A percentile compares a stretch with the other conserved stretches of the same genome.
Conservation (phyloP, 768 basidiomycete genomes). For the Trametopsis cervina region DNA sequence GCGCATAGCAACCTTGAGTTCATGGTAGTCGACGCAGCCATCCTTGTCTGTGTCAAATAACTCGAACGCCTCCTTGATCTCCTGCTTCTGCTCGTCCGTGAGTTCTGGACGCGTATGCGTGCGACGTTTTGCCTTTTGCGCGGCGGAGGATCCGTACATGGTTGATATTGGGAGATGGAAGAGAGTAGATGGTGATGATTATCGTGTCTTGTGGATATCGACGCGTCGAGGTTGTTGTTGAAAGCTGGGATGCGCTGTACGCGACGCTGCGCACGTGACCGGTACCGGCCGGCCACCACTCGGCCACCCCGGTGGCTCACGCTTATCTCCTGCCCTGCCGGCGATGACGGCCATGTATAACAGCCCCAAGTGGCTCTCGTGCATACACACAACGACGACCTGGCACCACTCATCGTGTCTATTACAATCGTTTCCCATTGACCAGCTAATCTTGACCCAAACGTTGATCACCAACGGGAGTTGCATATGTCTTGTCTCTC, state of each 20-base stretch:
- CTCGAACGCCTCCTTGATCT: slow-evolving; percentile 98
- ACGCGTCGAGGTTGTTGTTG: slow-evolving; percentile 2
- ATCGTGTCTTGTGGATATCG: not conserved
- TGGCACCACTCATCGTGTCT: no score
- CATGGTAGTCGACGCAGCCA: slow-evolving; percentile 93
- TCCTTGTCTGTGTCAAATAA: slow-evolving; percentile 99
- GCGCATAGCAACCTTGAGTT: slow-evolving; percentile 97
- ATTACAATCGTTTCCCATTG: no score
- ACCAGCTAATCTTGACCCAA: no score
- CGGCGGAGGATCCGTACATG: slow-evolving; percentile 39
- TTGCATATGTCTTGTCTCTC: not conserved
- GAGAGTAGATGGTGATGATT: not conserved
- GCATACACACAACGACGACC: no score
- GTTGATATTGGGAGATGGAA: not conserved
- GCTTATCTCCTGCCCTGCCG: no score
- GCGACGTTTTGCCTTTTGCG: slow-evolving; percentile 68
- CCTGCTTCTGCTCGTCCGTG: slow-evolving; percentile 85
- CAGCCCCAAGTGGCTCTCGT: no score
- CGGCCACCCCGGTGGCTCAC: no score
- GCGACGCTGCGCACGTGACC: not conserved
- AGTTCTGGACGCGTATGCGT: slow-evolving; percentile 76
- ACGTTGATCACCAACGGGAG: no score
- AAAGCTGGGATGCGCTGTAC: not conserved
- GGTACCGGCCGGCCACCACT: not conserved
- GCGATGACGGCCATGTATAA: no score